Conservation (phyloP, 2,329 filamentous ascomycete genomes). For the Fusarium buharicum region DNA sequence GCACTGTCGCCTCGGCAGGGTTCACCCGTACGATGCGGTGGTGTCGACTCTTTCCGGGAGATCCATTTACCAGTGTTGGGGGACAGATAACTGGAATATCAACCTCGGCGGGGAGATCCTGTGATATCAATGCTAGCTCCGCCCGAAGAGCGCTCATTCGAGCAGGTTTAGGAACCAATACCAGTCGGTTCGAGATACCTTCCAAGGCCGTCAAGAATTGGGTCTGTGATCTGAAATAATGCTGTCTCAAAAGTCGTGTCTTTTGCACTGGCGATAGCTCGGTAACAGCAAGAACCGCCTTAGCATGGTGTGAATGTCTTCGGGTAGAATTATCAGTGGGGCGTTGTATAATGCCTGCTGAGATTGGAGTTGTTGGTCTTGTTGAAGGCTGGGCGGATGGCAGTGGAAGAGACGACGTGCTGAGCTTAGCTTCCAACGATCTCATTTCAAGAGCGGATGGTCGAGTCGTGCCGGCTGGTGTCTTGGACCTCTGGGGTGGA, state of each 20-base stretch:
- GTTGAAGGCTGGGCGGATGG: slow-evolving; percentile 65
- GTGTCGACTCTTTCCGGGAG: slow-evolving; percentile 79
- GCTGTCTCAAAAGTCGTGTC: slow-evolving; percentile 76
- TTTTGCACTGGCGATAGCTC: slow-evolving; percentile 74
- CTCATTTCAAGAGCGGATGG: slow-evolving; percentile 64
- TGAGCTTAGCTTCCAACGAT: slow-evolving; percentile 69
- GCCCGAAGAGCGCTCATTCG: slow-evolving; percentile 83
- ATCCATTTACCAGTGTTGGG: slow-evolving; percentile 76
- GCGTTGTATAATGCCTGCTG: slow-evolving; percentile 61
- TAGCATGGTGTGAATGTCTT: slow-evolving; percentile 70
- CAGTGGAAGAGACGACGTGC: slow-evolving; percentile 73
- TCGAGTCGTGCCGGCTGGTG: slow-evolving; percentile 54
- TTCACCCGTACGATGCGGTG: slow-evolving; percentile 86
- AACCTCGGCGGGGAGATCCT: slow-evolving; percentile 83
- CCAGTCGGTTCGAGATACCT: slow-evolving; percentile 85
- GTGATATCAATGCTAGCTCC: slow-evolving; percentile 81
- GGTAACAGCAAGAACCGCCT: slow-evolving; percentile 67
- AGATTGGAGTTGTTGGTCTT: slow-evolving; percentile 68
- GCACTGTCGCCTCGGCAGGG: slow-evolving; percentile 82
- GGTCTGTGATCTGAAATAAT: slow-evolving; percentile 85
- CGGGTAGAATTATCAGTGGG: slow-evolving; percentile 62
- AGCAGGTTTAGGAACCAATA: slow-evolving; percentile 83
- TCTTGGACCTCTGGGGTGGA: slow-evolving; percentile 45
- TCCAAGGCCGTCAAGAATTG: slow-evolving; percentile 83
- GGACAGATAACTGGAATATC: slow-evolving; percentile 86